Base-by-base conservation (phyloP, 306 rosid species). In the Gleditsia sinensis region DNA sequence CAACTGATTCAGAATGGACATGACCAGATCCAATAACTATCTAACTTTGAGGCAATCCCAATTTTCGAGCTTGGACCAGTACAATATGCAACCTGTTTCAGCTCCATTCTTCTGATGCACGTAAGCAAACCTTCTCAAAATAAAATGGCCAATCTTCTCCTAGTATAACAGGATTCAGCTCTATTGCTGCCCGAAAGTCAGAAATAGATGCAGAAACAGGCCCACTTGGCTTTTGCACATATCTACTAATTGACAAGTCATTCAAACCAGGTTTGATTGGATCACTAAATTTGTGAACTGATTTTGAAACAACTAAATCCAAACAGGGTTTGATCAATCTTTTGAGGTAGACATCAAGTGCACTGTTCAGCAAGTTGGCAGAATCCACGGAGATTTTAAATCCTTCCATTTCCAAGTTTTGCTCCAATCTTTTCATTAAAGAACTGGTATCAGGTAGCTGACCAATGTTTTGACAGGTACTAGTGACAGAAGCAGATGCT, bases 241-340 rank as follows among this genome's bases (percentile, higher is more conserved):
- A 24, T 71, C 80, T 37, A 37, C 8, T 79, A 50, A 30, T 46
- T 17, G 85, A 77, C 28, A 61, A 60, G 53, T 71, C 68, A 51
- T 68, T 81, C 72, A 76, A 23, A 46, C 83, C 76, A 80, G 72
- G 74, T 33, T 71, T 69, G 62, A 57, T 75, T 72, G 54, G 72
- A 69, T 49, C 76, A 37, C 69, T 25, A 27, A 34, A 30, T 33
- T 69, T 83, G 68, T 68, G 68, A 14, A 19, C 66, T 13, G 80
- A 69, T 75, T 76, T 85, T 33, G 87, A 86, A 75, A 77, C 80
- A 33, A 84, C 81, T 51, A 82, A 80, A 20, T 86, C 88, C 69
- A 91, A 84, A 63, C 85, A 89, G 16, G 87, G 91, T 82, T 82
- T 91, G 79, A 91, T 85, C 81, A 89, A 73, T 58, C 87, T 87